These are phyloP conservation scores for Pythium scleroteichum DNA, from an alignment of 352 stramenopile species.

Conservation along the genomic window DNA sequence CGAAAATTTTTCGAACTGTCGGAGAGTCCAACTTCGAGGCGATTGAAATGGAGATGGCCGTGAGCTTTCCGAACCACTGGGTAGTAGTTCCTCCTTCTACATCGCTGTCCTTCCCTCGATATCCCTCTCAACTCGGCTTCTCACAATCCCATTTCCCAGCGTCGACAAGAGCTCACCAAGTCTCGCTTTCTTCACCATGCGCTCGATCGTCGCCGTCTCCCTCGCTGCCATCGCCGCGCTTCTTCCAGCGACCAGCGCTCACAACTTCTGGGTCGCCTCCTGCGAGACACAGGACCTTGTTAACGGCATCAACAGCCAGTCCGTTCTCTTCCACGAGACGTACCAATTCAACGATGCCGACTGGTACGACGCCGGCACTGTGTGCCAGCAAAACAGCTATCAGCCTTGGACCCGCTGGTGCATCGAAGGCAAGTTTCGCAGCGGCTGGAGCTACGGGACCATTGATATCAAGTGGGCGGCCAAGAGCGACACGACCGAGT, in stretches of 20 bases:
- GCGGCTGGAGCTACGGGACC: background rate
- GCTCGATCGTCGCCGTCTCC: background rate
- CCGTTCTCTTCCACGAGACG: background rate
- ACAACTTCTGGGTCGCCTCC: background rate
- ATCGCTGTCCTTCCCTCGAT: too few species aligned
- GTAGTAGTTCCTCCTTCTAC: too few species aligned
- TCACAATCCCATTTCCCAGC: conserved; percentile 28
- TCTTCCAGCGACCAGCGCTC: background rate
- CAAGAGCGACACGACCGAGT: background rate
- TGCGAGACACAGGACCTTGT: background rate
- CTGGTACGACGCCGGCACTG: background rate
- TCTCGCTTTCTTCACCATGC: background rate
- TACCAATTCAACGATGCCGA: background rate
- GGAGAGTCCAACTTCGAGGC: too few species aligned
- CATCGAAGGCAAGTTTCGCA: background rate
- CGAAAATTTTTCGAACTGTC: too few species aligned
- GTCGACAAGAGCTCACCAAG: too few species aligned
- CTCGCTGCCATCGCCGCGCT: background rate
- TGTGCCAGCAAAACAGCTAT: background rate
- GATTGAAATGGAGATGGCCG: too few species aligned
- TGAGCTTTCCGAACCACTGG: too few species aligned
- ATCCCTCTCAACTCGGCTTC: too few species aligned
- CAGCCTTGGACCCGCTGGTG: background rate
- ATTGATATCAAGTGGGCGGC: background rate
- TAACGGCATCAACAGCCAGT: background rate